Evolutionary conservation across 495 filamentous ascomycete species (phyloP).

Genomic region (Astrocystis sublimbata): DNA sequence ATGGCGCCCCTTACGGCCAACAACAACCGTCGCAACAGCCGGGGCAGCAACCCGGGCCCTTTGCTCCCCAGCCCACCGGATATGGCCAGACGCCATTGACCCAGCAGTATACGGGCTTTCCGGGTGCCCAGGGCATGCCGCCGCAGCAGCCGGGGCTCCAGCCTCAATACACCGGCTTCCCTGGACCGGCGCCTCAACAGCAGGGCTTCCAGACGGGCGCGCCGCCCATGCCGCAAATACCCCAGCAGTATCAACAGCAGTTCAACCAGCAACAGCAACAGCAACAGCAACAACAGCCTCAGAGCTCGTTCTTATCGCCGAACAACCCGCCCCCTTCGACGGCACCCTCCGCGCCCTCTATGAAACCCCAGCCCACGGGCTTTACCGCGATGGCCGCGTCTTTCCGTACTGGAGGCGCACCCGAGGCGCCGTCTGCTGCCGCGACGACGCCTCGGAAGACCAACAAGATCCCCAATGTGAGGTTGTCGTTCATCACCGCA

Average conservation of each 20-base stretch:
- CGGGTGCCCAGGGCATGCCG: constrained; percentile 49
- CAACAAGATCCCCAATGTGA: constrained; percentile 87
- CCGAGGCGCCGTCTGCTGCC: constrained; percentile 54
- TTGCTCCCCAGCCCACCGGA: constrained; percentile 61
- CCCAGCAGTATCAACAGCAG: constrained; percentile 53
- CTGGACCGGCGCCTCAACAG: constrained; percentile 45
- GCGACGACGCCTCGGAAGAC: constrained; percentile 44
- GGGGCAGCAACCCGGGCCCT: constrained; percentile 60
- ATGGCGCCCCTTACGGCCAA: constrained; percentile 57
- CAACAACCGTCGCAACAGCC: constrained; percentile 63
- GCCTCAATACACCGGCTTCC: constrained; percentile 59
- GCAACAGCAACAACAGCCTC: constrained; percentile 45
- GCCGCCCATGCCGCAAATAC: constrained; percentile 59
- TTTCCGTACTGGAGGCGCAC: constrained; percentile 62
- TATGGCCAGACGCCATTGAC: constrained; percentile 60
- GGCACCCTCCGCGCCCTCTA: constrained; percentile 43
- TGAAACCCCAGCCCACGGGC: constrained; percentile 69
- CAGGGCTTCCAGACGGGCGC: constrained; percentile 49
- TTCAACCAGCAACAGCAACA: constrained; percentile 42
- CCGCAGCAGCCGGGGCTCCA: constrained; percentile 56
- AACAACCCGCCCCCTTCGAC: constrained; percentile 30
- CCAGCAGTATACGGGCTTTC: constrained; percentile 62
- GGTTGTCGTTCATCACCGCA: constrained; percentile 92
- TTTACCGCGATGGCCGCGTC: constrained; percentile 85
- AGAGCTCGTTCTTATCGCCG: constrained; percentile 41